These are phyloP conservation scores for Neoarthrinium moseri DNA, from an alignment of 2,329 filamentous ascomycete genomes.

Conservation along the genomic window DNA sequence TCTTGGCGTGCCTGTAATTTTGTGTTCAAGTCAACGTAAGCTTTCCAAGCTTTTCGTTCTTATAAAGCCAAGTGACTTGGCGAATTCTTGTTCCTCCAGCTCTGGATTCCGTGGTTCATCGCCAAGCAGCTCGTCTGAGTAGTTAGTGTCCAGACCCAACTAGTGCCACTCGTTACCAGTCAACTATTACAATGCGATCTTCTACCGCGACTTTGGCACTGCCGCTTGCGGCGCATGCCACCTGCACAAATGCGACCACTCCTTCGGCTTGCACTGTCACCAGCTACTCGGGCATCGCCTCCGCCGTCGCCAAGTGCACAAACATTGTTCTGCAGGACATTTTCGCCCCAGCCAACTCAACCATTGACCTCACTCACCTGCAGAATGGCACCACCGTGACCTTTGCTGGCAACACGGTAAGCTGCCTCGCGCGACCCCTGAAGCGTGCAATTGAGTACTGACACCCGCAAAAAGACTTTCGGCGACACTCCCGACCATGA, in stretches of 20 bases:
- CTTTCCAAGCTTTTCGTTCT: neutral
- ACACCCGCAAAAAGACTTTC: neutral
- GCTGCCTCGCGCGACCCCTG: constrained; percentile 6
- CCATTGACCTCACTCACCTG: constrained; percentile 33
- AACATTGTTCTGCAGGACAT: constrained; percentile 35
- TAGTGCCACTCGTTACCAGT: neutral
- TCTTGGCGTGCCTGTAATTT: neutral
- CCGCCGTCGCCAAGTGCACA: constrained; percentile 26
- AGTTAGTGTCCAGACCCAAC: neutral
- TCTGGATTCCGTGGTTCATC: neutral
- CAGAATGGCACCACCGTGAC: constrained; percentile 28
- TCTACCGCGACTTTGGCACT: neutral
- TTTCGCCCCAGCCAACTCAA: constrained; percentile 32
- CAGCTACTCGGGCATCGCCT: constrained; percentile 8
- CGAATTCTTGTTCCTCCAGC: neutral
- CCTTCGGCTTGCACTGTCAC: constrained; percentile 1
- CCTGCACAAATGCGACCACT: neutral
- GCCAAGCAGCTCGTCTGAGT: neutral
- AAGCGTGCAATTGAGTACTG: neutral
- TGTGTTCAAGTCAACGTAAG: neutral
- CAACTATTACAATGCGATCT: neutral
- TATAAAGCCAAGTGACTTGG: neutral
- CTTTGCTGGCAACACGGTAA: constrained; percentile 16
- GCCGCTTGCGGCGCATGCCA: neutral
- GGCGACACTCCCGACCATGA: constrained; percentile 2